Evolutionary conservation across 2,329 filamentous ascomycete genomes (phyloP), one percentile per base, ranked within the genome.

Genomic region (Botrytis sinoallii): DNA sequence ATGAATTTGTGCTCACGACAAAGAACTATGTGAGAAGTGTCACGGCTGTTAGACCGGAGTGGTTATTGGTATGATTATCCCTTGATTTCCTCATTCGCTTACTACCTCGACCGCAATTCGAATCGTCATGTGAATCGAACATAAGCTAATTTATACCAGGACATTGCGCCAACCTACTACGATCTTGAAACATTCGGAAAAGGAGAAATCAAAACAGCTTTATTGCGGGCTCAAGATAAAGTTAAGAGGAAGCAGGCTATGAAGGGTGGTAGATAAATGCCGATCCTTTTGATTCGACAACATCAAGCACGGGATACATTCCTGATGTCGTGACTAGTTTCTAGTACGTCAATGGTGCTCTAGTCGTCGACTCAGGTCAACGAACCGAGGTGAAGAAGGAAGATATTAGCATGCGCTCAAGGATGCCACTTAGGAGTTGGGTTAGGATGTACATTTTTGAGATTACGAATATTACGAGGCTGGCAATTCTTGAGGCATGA

Each of bases 21-120:
- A 98, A 99, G 88, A 97, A 98, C 85, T 99, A 98, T 83, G 95
- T 99, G 79, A 90, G 97, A 73, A 98, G 94, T 0, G 94, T 98
- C 66, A 98, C 95, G 20, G 91, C 93, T 44, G 92, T 99, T 72
- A 92, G 93, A 82, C 93, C 95, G 0, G 96, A 99, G 83, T 99
- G 96, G 96, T 85, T 99, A 75, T 82, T 98, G 83, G 93, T 95
- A 87, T 84, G 91, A 84, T 74, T 22, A 22, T 61, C 73, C 72
- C 25, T n/a, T 57, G 38, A 55, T 52, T 59, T 29, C 66, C 72
- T 22, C n/a, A 25, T 59, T 64, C 48, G 8, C 29, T 22, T 38
- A 44, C 14, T 35, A 20, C 29, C 48, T n/a, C 14, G n/a, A 66
- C 44, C 40, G 8, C n/a, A 18, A 29, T 20, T 29, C 42, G 25